phyloP scores from a whole-genome alignment of 2,329 filamentous ascomycete species.

The Aureobasidium uvarum region DNA sequence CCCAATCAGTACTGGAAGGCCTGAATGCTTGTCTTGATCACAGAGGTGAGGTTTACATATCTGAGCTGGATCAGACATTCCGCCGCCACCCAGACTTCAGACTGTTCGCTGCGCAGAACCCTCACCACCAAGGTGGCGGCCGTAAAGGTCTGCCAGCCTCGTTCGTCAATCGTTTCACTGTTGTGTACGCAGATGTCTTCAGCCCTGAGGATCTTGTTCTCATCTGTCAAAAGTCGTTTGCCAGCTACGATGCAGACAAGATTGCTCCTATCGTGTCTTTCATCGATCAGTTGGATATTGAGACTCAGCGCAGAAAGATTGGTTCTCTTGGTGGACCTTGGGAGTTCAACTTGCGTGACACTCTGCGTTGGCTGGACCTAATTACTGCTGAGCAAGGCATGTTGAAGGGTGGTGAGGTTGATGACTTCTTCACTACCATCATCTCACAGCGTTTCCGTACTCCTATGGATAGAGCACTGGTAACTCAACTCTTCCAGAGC shows the following conservation, averaged over 20 bases:
- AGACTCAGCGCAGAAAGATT: constrained; percentile 57
- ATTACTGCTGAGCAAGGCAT: constrained; percentile 61
- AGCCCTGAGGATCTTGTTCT: constrained; percentile 73
- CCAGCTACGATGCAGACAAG: constrained; percentile 56
- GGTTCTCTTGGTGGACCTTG: constrained; percentile 70
- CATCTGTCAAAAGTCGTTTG: constrained; percentile 78
- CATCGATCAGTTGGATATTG: constrained; percentile 73
- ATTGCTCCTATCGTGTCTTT: constrained; percentile 72
- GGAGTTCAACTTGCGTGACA: constrained; percentile 94
- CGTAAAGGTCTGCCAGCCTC: constrained; percentile 92
- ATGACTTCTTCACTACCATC: constrained; percentile 77
- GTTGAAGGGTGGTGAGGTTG: constrained; percentile 58
- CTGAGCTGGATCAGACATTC: constrained; percentile 93
- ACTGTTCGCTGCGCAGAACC: constrained; percentile 97
- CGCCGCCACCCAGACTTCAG: constrained; percentile 83
- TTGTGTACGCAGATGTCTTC: constrained; percentile 94
- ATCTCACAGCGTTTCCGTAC: constrained; percentile 86
- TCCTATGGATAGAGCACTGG: constrained; percentile 62
- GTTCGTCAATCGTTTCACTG: constrained; percentile 97
- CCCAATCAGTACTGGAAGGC: constrained; percentile 93
- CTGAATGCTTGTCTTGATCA: constrained; percentile 96
- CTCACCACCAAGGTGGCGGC: constrained; percentile 93
- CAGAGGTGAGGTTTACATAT: constrained; percentile 90
- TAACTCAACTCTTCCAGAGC: constrained; percentile 65
- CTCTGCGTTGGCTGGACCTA: constrained; percentile 80